Conservation (phyloP, 805 yeast species). For the Pichia cabralensis region DNA sequence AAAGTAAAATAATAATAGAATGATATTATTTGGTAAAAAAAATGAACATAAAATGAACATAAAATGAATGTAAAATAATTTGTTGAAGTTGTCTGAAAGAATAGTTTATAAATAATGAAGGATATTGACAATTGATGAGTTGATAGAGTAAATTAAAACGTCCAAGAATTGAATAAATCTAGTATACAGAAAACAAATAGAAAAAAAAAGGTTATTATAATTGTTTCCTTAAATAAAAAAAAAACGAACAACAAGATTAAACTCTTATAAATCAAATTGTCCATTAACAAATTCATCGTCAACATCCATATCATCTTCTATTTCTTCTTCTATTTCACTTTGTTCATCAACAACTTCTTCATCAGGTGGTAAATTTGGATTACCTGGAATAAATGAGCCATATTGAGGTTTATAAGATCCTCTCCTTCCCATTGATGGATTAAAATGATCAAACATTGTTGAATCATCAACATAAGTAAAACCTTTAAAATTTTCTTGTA, state of each 20-base stretch:
- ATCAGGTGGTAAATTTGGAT: constrained; percentile 71
- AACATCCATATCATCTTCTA: constrained; percentile 39
- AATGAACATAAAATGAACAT: too few relatives aligned
- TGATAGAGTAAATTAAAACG: too few relatives aligned
- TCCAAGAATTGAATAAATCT: too few relatives aligned
- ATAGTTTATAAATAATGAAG: too few relatives aligned
- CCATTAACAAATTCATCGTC: constrained; percentile 86
- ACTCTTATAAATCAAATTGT: constrained; percentile 62
- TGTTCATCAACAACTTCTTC: constrained; percentile 77
- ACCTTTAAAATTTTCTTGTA: constrained; percentile 94
- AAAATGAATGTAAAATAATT: too few relatives aligned
- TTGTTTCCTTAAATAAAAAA: too few relatives aligned
- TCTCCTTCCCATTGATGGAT: constrained; percentile 26
- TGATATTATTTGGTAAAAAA: too few relatives aligned
- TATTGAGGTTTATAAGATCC: constrained; percentile 31
- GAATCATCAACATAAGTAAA: constrained; percentile 95
- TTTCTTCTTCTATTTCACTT: constrained; percentile 33
- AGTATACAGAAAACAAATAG: too few relatives aligned
- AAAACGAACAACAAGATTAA: too few relatives aligned
- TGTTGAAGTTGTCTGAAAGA: too few relatives aligned
- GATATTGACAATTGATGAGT: too few relatives aligned
- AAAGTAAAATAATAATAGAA: too few relatives aligned
- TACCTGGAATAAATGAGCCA: constrained; percentile 71
- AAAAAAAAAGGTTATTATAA: neutral
- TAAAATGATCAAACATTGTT: constrained; percentile 77